These are phyloP conservation scores for Cantharellus anzutake DNA, from an alignment of 768 basidiomycete genomes.

Conservation along the genomic window DNA sequence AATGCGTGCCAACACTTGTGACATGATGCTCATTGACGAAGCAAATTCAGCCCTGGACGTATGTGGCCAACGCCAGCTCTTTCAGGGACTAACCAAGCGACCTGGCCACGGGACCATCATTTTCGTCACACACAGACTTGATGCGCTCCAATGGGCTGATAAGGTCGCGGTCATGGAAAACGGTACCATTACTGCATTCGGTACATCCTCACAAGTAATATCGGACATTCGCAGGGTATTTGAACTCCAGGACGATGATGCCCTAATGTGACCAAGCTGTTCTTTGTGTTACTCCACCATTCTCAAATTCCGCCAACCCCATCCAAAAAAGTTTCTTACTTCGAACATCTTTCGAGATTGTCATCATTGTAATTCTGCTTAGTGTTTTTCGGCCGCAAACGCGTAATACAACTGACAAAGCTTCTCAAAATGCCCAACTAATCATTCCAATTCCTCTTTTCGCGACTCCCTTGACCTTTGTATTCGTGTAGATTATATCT, in stretches of 20 bases:
- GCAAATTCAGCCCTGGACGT: conserved; percentile 20
- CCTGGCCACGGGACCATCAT: conserved; percentile 47
- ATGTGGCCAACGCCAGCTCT: conserved; percentile 52
- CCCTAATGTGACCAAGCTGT: no score
- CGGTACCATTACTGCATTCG: conserved; percentile 1
- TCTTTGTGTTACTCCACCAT: background rate
- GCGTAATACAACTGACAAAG: no score
- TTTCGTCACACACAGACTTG: conserved; percentile 69
- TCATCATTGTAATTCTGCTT: no score
- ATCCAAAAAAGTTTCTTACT: no score
- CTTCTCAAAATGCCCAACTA: no score
- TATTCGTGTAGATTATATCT: no score
- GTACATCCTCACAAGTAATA: background rate
- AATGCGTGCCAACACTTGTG: conserved; percentile 63
- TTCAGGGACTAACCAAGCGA: conserved; percentile 47
- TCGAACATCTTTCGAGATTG: no score
- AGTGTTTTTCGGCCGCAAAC: no score
- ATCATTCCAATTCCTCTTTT: no score
- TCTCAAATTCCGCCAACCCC: no score
- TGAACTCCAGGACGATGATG: background rate
- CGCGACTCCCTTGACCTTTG: no score
- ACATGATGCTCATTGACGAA: conserved; percentile 71
- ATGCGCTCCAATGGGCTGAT: conserved; percentile 65
- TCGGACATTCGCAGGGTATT: background rate
- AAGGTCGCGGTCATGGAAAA: conserved; percentile 22